These are phyloP conservation scores for Gynandropsis gynandra DNA, from an alignment of 345 rosid genomes.

Conservation along the genomic window DNA sequence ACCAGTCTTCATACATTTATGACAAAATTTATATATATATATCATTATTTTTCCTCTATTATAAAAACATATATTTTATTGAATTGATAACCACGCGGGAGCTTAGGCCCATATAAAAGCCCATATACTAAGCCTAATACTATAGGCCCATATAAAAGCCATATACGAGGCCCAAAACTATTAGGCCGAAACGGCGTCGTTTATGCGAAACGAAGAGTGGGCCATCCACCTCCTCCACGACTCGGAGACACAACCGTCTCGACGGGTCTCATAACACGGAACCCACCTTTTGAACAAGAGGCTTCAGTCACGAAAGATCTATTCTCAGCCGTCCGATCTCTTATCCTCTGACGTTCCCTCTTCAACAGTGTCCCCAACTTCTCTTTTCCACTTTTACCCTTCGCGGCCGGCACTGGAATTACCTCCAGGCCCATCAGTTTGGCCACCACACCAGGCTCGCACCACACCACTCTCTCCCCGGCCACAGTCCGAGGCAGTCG, in stretches of 20 bases:
- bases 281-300: slow-evolving; percentile 33
- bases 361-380: slow-evolving; percentile 31
- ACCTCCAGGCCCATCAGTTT: slow-evolving; percentile 88
- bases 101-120: too few species aligned
- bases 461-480: slow-evolving; percentile 72
- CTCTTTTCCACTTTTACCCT: slow-evolving; percentile 21
- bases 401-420: slow-evolving; percentile 56
- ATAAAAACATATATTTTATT: too few species aligned
- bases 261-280: slow-evolving; percentile 31
- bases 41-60: too few species aligned
- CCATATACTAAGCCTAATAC: too few species aligned
- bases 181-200: not conserved
- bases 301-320: slow-evolving; percentile 10
- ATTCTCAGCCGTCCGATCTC: slow-evolving; percentile 33
- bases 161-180: slow-evolving; percentile 1
- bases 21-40: too few species aligned
- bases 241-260: slow-evolving; percentile 18
- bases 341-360: slow-evolving; percentile 44
- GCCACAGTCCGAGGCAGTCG: slow-evolving; percentile 34
- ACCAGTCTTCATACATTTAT: too few species aligned
- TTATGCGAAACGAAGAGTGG: slow-evolving; percentile 38
- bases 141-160: too few species aligned
- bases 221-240: slow-evolving; percentile 31
- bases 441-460: slow-evolving; percentile 86
- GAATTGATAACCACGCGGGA: too few species aligned